A percentile compares a stretch with the other conserved stretches of the same genome.
Conservation (phyloP, 768 basidiomycete species). For the Boletus eberwhitei region DNA sequence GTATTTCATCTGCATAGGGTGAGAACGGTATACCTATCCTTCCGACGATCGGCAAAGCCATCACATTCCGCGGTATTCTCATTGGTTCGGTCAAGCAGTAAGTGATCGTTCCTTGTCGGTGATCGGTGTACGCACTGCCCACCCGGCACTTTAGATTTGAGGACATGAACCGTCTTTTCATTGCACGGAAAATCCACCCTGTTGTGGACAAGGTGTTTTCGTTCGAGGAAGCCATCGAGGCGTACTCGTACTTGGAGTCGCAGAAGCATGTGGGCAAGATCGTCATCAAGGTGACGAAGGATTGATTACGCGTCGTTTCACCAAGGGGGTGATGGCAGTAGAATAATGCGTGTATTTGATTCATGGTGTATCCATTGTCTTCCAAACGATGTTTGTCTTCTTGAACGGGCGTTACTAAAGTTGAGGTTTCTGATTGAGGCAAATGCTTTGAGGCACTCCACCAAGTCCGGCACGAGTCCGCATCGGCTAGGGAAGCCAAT, state of each 20-base stretch:
- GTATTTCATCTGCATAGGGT: conserved; percentile 10
- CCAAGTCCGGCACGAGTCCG: too few relatives aligned
- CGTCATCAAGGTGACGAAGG: too few relatives aligned
- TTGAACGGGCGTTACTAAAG: too few relatives aligned
- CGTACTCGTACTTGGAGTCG: conserved; percentile 14
- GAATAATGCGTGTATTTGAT: too few relatives aligned
- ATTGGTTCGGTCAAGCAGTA: conserved; percentile 60
- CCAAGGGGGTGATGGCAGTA: too few relatives aligned
- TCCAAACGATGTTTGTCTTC: too few relatives aligned
- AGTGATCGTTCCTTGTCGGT: conserved; percentile 15
- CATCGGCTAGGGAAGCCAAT: too few relatives aligned
- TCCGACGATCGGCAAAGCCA: conserved; percentile 38
- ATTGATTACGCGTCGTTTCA: too few relatives aligned
- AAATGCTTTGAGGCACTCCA: too few relatives aligned
- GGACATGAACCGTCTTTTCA: conserved; percentile 49
- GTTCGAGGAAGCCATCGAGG: conserved; percentile 51
- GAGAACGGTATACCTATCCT: conserved; percentile 29
- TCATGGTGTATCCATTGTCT: too few relatives aligned
- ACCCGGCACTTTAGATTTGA: conserved; percentile 39
- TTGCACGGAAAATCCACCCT: conserved; percentile 44
- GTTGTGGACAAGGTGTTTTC: conserved; percentile 56
- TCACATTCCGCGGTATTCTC: conserved; percentile 48
- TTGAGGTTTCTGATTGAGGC: too few relatives aligned
- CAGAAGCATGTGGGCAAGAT: too few relatives aligned
- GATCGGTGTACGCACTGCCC: background rate